These are phyloP conservation scores for Tilletia indica DNA, from an alignment of 1,284 basidiomycete genomes.

Conservation along the genomic window DNA sequence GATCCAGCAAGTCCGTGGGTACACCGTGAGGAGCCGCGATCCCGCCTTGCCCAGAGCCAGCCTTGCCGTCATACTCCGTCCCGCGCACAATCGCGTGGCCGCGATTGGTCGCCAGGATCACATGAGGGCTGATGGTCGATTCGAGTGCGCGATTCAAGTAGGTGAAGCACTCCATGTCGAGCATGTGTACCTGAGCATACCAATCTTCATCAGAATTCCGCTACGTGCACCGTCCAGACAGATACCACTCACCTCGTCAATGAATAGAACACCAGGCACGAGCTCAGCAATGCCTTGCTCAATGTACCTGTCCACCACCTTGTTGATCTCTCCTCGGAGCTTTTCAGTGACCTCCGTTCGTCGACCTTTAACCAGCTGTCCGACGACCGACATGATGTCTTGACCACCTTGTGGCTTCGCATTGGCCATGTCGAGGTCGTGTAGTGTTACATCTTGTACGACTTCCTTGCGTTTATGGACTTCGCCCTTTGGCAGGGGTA, in stretches of 20 bases:
- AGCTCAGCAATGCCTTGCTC: slow-evolving; percentile 97
- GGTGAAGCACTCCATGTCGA: slow-evolving; percentile 98
- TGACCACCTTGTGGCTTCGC: slow-evolving; percentile 89
- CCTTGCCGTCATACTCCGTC: slow-evolving; percentile 62
- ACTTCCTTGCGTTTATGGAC: slow-evolving; percentile 97
- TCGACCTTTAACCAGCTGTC: slow-evolving; percentile 88
- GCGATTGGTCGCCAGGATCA: slow-evolving; percentile 93
- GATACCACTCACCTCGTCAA: slow-evolving; percentile 76
- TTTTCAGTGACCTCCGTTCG: slow-evolving; percentile 97
- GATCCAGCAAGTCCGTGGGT: slow-evolving; percentile 87
- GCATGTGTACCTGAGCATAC: slow-evolving; percentile 84
- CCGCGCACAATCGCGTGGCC: slow-evolving; percentile 88
- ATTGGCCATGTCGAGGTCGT: slow-evolving; percentile 95
- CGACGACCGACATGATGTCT: slow-evolving; percentile 99
- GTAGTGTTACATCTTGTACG: slow-evolving; percentile 93
- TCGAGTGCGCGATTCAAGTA: slow-evolving; percentile 95
- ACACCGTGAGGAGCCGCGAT: slow-evolving; percentile 89
- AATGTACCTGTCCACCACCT: slow-evolving; percentile 95
- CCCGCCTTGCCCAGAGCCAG: slow-evolving; percentile 62
- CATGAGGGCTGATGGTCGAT: slow-evolving; percentile 93
- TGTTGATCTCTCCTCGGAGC: slow-evolving; percentile 89
- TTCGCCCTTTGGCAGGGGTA: slow-evolving; percentile 94
- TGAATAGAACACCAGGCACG: slow-evolving; percentile 95
- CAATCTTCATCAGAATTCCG: not conserved
- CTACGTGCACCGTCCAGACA: not conserved